Conservation (phyloP, 2,329 filamentous ascomycete genomes). For the Madurella fahalii region DNA sequence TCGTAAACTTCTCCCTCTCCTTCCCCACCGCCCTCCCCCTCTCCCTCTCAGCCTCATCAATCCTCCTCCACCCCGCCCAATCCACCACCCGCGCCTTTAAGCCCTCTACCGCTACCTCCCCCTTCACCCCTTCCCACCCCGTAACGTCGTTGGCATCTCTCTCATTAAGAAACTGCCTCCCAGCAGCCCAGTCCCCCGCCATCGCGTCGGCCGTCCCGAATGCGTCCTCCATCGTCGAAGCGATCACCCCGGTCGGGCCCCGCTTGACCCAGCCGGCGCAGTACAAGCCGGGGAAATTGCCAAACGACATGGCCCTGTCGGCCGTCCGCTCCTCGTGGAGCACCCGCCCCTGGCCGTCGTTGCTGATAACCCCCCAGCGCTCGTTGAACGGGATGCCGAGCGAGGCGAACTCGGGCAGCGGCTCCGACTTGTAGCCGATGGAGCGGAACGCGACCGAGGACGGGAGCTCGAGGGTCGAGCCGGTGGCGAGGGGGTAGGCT, state of each 20-base stretch:
- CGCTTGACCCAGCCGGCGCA: conserved; percentile 96
- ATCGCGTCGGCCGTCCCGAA: conserved; percentile 86
- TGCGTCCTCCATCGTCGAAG: conserved; percentile 91
- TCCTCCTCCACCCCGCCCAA: conserved; percentile 81
- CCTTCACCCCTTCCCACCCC: conserved; percentile 75
- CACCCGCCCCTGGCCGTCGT: conserved; percentile 70
- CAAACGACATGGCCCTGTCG: conserved; percentile 37
- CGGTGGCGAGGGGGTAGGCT: conserved; percentile 46
- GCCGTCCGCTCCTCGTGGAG: conserved; percentile 34
- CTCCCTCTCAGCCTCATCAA: conserved; percentile 72
- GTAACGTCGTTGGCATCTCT: conserved; percentile 16
- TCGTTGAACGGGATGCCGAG: conserved; percentile 76
- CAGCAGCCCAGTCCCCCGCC: conserved; percentile 64
- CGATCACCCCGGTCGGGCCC: conserved; percentile 92
- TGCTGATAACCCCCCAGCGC: conserved; percentile 69
- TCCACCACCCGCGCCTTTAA: conserved; percentile 58
- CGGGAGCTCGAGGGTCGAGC: conserved; percentile 50
- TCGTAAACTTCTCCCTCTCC: conserved; percentile 67
- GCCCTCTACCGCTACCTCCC: conserved; percentile 45
- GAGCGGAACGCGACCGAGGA: conserved; percentile 80
- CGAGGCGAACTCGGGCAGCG: conserved; percentile 69
- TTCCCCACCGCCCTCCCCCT: conserved; percentile 67
- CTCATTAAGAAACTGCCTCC: conserved; percentile 36
- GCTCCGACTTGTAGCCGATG: conserved; percentile 86
- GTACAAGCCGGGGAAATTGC: conserved; percentile 67